phyloP scores from a whole-genome alignment of 768 basidiomycete genomes.

The Collybiopsis confluens region DNA sequence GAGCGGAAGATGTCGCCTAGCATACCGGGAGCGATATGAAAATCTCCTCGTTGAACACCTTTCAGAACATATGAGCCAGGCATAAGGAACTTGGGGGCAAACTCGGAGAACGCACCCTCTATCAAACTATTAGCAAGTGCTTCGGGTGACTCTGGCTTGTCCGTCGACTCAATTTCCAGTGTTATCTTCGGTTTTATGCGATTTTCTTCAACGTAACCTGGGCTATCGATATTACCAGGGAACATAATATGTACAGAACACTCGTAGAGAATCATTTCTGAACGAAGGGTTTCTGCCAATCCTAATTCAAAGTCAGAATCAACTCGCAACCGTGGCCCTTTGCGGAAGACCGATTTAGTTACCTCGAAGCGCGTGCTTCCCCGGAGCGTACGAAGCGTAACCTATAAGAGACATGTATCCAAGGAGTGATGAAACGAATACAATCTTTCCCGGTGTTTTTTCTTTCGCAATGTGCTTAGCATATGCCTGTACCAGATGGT shows the following conservation, averaged over 20 bases:
- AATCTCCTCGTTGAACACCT: conserved; percentile 69
- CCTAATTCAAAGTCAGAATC: conserved; percentile 36
- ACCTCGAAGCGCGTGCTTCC: conserved; percentile 86
- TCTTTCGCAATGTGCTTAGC: conserved; percentile 59
- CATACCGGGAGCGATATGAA: conserved; percentile 73
- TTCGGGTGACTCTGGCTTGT: conserved; percentile 61
- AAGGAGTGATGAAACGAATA: conserved; percentile 72
- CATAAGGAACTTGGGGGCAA: neutral
- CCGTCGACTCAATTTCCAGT: conserved; percentile 70
- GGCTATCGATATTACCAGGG: conserved; percentile 75
- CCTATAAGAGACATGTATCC: conserved; percentile 76
- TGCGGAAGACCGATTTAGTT: neutral
- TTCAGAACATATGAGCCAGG: neutral
- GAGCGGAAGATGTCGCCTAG: conserved; percentile 65
- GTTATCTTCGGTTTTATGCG: conserved; percentile 69
- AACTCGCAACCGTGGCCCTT: neutral
- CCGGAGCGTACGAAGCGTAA: conserved; percentile 76
- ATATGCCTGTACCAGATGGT: conserved; percentile 46
- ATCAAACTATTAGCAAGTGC: conserved; percentile 56
- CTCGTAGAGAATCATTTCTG: conserved; percentile 73
- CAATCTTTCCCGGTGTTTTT: conserved; percentile 61
- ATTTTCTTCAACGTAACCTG: conserved; percentile 51
- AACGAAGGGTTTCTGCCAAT: conserved; percentile 78
- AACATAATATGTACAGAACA: conserved; percentile 79
- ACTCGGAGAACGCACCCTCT: conserved; percentile 36